These are phyloP conservation scores for Entomophthora muscae DNA, from an alignment of 371 early-diverging fungal genomes.

Conservation along the genomic window DNA sequence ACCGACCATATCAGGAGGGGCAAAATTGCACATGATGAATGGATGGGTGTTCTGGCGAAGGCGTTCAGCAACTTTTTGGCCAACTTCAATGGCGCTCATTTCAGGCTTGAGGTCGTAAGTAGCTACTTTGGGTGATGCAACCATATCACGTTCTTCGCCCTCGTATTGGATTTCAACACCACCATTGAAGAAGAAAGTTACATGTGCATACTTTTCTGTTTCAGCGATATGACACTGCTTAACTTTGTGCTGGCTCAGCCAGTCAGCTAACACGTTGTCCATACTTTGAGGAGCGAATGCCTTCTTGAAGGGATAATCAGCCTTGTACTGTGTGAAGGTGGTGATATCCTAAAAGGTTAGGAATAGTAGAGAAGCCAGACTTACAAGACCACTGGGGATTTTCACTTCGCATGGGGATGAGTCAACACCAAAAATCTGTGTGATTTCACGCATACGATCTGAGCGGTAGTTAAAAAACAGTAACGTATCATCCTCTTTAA, in stretches of 20 bases:
- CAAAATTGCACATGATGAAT: slow-evolving; percentile 99
- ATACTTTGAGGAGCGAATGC: slow-evolving; percentile 92
- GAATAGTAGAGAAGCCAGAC: slow-evolving; percentile 9
- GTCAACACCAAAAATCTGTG: slow-evolving; percentile 67
- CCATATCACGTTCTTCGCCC: slow-evolving; percentile 77
- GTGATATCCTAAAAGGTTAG: slow-evolving; percentile 32
- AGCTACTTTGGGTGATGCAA: slow-evolving; percentile 88
- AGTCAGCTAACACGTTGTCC: slow-evolving; percentile 95
- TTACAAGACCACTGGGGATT: slow-evolving; percentile 55
- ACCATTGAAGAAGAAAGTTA: slow-evolving; percentile 99
- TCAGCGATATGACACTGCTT: slow-evolving; percentile 95
- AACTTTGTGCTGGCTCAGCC: slow-evolving; percentile 67
- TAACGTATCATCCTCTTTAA: slow-evolving; percentile 62
- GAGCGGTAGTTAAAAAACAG: slow-evolving; percentile 94
- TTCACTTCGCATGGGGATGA: slow-evolving; percentile 74
- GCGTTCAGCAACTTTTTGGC: slow-evolving; percentile 74
- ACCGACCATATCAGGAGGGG: slow-evolving; percentile 99
- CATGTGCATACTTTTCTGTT: slow-evolving; percentile 99
- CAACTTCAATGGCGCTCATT: slow-evolving; percentile 86
- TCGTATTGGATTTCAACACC: slow-evolving; percentile 81
- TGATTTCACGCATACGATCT: slow-evolving; percentile 98
- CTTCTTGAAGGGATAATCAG: slow-evolving; percentile 76
- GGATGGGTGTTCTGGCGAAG: slow-evolving; percentile 62
- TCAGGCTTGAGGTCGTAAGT: slow-evolving; percentile 94
- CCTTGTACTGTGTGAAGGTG: slow-evolving; percentile 97